These are phyloP conservation scores for Leptomonas seymouri DNA, from an alignment of 208 protist genomes.

Conservation along the genomic window DNA sequence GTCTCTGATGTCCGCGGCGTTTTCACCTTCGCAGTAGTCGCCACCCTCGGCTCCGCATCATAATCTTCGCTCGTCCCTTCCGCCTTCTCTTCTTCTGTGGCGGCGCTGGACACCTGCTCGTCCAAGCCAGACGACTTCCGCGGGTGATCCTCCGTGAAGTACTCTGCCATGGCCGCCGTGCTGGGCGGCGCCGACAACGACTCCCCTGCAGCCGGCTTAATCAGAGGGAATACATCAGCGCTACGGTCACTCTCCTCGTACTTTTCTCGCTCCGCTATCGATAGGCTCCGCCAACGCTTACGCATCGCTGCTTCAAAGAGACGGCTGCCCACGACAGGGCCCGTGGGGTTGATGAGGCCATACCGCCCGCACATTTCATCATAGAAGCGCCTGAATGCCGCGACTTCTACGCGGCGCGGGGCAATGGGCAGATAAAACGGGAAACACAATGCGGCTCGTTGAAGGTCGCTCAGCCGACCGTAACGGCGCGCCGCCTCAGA, in stretches of 20 bases:
- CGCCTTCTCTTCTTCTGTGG: neutral
- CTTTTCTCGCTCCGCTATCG: slow-evolving; percentile 48
- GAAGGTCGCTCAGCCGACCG: slow-evolving; percentile 56
- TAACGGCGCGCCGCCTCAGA: slow-evolving; percentile 47
- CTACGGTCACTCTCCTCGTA: slow-evolving; percentile 49
- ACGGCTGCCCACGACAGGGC: slow-evolving; percentile 42
- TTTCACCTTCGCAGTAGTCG: neutral
- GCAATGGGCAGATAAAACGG: slow-evolving; percentile 77
- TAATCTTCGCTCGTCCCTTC: neutral
- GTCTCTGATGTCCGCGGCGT: neutral
- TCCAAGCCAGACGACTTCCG: neutral
- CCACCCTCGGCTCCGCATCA: neutral
- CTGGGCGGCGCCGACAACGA: neutral
- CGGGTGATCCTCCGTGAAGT: slow-evolving; percentile 9
- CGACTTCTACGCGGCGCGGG: slow-evolving; percentile 8
- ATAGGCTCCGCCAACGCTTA: slow-evolving; percentile 58
- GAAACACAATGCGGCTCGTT: slow-evolving; percentile 80
- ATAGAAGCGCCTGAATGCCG: slow-evolving; percentile 73
- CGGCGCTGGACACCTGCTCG: neutral
- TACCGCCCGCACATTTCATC: slow-evolving; percentile 50
- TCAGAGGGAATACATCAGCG: slow-evolving; percentile 49
- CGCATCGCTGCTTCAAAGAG: slow-evolving; percentile 71
- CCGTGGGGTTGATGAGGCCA: slow-evolving; percentile 46
- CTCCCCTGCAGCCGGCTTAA: neutral
- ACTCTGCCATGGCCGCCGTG: slow-evolving; percentile 6